Base-by-base conservation (phyloP, 1,139 yeast genomes). In the Chernovozyma aurita region DNA sequence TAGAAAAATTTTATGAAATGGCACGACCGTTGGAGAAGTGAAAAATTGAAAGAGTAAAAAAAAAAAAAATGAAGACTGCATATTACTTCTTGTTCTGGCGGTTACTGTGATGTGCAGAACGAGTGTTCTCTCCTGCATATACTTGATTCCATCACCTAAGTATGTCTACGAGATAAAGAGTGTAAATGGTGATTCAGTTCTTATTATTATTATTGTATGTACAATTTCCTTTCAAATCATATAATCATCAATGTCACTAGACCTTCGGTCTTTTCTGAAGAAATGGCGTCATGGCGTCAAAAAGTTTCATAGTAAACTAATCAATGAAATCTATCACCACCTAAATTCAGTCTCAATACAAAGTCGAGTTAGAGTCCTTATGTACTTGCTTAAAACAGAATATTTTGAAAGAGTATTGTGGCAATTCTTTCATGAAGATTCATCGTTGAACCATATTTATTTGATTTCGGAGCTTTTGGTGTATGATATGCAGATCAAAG, bases 391-490 rank as follows among this genome's bases (percentile, higher is more conserved):
- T 4, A 45, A 48, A 11, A 45, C 59, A 3, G 43, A 44, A 20
- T 61, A 52, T 43, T 59, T 61, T 35, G 41, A 48, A 17, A 39
- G 48, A 18, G 55, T 61, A 28, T 53, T 70, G 11, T 73, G 77
- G 78, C 57, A 55, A 4, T 45, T 50, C 31, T 70, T 70, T 40
- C 60, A 60, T 33, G 55, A 50, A 13, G 72, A 70, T 36, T 54
- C 61, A 5, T 55, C 70, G 4, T 14, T 21, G 15, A 60, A 53
- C 18, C 78, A 73, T 43, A 53, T 71, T 4, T 61, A 63, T 34
- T 50, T 66, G 34, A 50, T 70, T 12, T 55, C 61, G 9, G 40
- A 48, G 15, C 33, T 49, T 13, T 39, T 37, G 3, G 37, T 43
- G 11, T 45, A 36, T 22, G 47, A 47, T 16, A 13, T 30, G 41